These are phyloP conservation scores for Monascus ruber DNA, from an alignment of 2,329 filamentous ascomycete genomes.

Conservation along the genomic window DNA sequence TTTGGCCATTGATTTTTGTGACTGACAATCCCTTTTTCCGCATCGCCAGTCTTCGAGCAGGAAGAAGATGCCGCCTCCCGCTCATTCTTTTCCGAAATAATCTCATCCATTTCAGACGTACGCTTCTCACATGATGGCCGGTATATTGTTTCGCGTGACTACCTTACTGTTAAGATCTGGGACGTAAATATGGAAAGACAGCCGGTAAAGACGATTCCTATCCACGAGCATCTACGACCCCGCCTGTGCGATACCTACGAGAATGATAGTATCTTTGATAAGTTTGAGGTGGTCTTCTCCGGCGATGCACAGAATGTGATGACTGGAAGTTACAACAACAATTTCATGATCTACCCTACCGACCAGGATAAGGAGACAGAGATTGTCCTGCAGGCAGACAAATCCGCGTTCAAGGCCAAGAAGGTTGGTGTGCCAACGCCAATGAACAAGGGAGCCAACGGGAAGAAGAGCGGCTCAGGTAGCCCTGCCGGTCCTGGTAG, in stretches of 20 bases:
- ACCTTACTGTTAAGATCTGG: slow-evolving; percentile 99
- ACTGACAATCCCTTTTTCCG: slow-evolving; percentile 4
- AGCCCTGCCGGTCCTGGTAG: slow-evolving; percentile 82
- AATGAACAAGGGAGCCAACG: slow-evolving; percentile 63
- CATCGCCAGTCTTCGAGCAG: slow-evolving; percentile 77
- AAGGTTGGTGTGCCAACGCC: slow-evolving; percentile 97
- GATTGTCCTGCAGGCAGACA: slow-evolving; percentile 93
- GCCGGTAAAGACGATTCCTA: slow-evolving; percentile 95
- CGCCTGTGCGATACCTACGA: slow-evolving; percentile 96
- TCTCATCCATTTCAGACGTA: slow-evolving; percentile 97
- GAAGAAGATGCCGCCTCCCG: slow-evolving; percentile 95
- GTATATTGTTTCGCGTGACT: slow-evolving; percentile 95
- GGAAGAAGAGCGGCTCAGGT: slow-evolving; percentile 79
- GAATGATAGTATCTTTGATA: slow-evolving; percentile 99
- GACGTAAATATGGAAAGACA: slow-evolving; percentile 98
- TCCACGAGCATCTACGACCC: slow-evolving; percentile 91
- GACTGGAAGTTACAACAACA: slow-evolving; percentile 99
- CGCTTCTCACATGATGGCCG: slow-evolving; percentile 93
- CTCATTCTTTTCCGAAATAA: slow-evolving; percentile 99
- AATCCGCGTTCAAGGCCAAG: slow-evolving; percentile 99
- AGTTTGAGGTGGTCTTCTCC: slow-evolving; percentile 98
- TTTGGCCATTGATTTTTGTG: slow-evolving; percentile 1
- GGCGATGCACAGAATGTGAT: slow-evolving; percentile 98
- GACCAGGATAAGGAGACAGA: slow-evolving; percentile 94
- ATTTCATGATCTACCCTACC: slow-evolving; percentile 99